These are phyloP conservation scores for Neurospora hispaniola DNA, from an alignment of 495 filamentous ascomycete genomes.

Conservation along the genomic window DNA sequence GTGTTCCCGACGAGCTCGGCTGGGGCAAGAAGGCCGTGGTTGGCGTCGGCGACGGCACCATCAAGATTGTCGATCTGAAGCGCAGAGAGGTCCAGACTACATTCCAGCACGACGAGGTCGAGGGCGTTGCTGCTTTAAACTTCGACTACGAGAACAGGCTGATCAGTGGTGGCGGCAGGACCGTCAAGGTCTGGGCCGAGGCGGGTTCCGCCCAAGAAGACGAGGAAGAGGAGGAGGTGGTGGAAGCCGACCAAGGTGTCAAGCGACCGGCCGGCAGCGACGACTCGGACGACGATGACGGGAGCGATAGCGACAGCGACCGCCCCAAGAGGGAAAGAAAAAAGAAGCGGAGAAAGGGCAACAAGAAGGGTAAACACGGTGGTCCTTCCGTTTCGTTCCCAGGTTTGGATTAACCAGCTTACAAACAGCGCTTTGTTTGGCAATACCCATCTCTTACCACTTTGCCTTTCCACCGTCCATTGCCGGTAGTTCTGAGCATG, in stretches of 20 bases:
- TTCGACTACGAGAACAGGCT: conserved; percentile 77
- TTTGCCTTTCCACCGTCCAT: neutral
- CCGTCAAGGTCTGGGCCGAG: conserved; percentile 72
- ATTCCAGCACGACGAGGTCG: conserved; percentile 71
- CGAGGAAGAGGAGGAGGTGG: conserved; percentile 34
- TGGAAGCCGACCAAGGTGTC: conserved; percentile 33
- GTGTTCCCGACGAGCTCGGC: conserved; percentile 53
- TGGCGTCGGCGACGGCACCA: conserved; percentile 63
- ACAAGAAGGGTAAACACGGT: conserved; percentile 14
- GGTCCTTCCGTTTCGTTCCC: conserved; percentile 17
- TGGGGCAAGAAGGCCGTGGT: conserved; percentile 60
- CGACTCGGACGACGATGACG: conserved; percentile 24
- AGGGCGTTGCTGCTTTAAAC: conserved; percentile 64
- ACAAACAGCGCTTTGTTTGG: neutral
- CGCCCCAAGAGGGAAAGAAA: conserved; percentile 32
- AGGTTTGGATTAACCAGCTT: conserved; percentile 17
- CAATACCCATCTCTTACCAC: neutral
- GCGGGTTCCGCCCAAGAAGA: conserved; percentile 31
- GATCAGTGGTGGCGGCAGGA: conserved; percentile 73
- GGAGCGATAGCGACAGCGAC: conserved; percentile 32
- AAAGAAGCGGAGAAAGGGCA: conserved; percentile 39
- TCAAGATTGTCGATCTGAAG: conserved; percentile 35
- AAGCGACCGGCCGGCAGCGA: conserved; percentile 33
- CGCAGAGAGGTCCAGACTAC: conserved; percentile 29
- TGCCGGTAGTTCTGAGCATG: neutral